These are phyloP conservation scores for Tuber borchii DNA, from an alignment of 495 filamentous ascomycete species.

Conservation along the genomic window DNA sequence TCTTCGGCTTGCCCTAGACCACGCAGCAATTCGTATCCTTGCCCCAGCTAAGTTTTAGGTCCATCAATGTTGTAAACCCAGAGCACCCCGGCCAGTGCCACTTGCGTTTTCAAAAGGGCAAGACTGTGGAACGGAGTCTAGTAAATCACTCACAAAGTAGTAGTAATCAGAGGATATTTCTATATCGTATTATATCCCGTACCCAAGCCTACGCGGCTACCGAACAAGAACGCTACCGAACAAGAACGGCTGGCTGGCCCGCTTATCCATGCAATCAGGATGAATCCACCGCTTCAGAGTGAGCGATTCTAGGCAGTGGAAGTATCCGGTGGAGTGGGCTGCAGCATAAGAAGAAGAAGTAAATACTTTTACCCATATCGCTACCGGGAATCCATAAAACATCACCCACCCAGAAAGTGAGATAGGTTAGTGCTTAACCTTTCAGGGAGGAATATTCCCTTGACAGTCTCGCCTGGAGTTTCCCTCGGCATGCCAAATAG, in stretches of 20 bases:
- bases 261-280: conserved; percentile 39
- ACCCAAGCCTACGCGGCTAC: conserved; percentile 43
- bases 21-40: too few species aligned
- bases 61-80: conserved; percentile 51
- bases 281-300: conserved; percentile 51
- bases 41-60: conserved; percentile 43
- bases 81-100: conserved; percentile 49
- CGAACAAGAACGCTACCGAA: conserved; percentile 45
- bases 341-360: conserved; percentile 47
- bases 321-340: conserved; percentile 46
- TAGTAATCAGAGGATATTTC: neutral
- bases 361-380: conserved; percentile 41
- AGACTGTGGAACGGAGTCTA: conserved; percentile 36
- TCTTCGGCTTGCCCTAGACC: too few species aligned
- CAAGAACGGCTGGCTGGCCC: conserved; percentile 43
- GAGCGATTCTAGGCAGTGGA: conserved; percentile 48
- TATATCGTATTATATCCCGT: conserved; percentile 36
- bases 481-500: too few species aligned
- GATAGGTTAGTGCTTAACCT: too few species aligned
- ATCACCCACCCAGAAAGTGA: too few species aligned
- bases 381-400: neutral
- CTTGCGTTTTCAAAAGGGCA: conserved; percentile 47
- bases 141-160: neutral
- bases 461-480: too few species aligned
- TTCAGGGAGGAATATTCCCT: too few species aligned